Base-by-base conservation (phyloP, 2,329 filamentous ascomycete genomes). In the Penicillium freii region DNA sequence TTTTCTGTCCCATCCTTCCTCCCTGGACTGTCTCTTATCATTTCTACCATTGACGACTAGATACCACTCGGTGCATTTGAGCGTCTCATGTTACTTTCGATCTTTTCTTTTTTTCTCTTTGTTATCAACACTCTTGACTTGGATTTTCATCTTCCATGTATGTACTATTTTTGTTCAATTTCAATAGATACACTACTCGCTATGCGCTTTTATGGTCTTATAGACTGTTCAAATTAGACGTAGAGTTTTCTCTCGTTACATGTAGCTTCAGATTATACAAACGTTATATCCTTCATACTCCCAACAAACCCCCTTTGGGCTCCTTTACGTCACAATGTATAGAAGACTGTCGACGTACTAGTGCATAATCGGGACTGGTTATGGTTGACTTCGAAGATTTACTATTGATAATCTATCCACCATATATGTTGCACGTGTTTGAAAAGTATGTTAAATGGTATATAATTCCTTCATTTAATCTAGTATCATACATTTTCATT, bases 21-120 rank as follows among this genome's bases (percentile, higher is more conserved):
- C 44, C 33, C 21, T 31, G 39, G 46, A 33, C 42, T 44, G 11
- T 44, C 17, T 38, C 10, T 38, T 43, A 36, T 59, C 53, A 44
- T 54, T 50, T 48, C 39, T 45, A 54, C 46, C 57, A 23, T 63
- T 66, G 50, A 66, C 59, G 64, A 66, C 60, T 58, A 66, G 63
- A 66, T 66, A 66, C 64, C 64, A 66, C 57, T 56, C 59, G 64
- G 63, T 65, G 64, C 64, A 66, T 66, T 64, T 62, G 63, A 66
- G 64, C 64, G 64, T 66, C 59, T 61, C 27, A 50, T 49, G 45
- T 59, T 34, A 34, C 56, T 49, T 52, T 49, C 52, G 55, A 42
- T 53, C 42, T 44, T 51, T 31, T 58, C 42, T 52, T 7, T 58
- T 58, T 47, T 56, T 15, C 21, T 36, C 31, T 51, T 38, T 44